Evolutionary conservation across 352 stramenopile species (phyloP).

Genomic region (Phytophthora pisi): DNA sequence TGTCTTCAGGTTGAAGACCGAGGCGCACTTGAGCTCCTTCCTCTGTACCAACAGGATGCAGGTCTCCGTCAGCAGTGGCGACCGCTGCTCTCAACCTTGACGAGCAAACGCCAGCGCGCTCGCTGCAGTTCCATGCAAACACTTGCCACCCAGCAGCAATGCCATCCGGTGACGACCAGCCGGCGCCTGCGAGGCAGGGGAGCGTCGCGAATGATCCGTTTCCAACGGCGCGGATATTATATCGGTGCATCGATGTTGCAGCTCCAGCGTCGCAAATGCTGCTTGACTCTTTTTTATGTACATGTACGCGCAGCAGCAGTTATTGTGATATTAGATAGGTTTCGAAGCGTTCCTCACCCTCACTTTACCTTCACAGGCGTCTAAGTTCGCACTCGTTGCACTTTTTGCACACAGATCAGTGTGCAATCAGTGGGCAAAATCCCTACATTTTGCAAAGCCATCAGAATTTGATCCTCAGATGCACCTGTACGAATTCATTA

Average conservation of each 20-base stretch:
- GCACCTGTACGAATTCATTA: too few relatives aligned
- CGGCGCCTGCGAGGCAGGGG: neutral
- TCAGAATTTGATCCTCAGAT: too few relatives aligned
- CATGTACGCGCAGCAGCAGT: too few relatives aligned
- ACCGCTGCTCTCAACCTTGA: constrained; percentile 9
- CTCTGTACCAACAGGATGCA: neutral
- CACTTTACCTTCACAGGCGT: too few relatives aligned
- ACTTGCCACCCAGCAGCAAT: constrained; percentile 29
- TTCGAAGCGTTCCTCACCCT: too few relatives aligned
- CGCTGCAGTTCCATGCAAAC: constrained; percentile 11
- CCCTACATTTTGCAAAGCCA: too few relatives aligned
- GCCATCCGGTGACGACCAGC: constrained; percentile 10
- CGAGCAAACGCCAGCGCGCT: constrained; percentile 4
- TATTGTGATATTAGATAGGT: too few relatives aligned
- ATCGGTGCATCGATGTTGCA: neutral
- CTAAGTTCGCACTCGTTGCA: too few relatives aligned
- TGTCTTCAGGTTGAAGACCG: neutral
- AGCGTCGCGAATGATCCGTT: constrained; percentile 8
- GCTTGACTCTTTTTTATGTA: neutral
- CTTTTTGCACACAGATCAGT: too few relatives aligned
- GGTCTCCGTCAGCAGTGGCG: constrained; percentile 3
- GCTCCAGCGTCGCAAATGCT: too few relatives aligned
- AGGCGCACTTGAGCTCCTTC: neutral
- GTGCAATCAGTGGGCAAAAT: too few relatives aligned
- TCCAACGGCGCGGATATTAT: neutral